Conservation (phyloP, 306 rosid species). For the Cicer chorassanicum region DNA sequence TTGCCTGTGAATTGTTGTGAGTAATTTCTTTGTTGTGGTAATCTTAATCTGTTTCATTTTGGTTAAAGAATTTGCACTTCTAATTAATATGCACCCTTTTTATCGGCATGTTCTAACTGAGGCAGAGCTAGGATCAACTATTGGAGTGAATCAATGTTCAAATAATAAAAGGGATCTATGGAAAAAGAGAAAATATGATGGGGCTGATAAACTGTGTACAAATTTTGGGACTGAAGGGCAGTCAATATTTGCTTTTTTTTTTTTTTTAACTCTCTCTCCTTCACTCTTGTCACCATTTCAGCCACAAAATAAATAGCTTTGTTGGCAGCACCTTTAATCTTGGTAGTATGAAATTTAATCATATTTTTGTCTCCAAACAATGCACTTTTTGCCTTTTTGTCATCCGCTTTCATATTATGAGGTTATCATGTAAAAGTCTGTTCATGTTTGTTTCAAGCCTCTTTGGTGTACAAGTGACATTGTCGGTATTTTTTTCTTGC, state of each 20-base stretch:
- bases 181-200: conserved; percentile 22
- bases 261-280: neutral
- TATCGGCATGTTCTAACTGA: conserved; percentile 26
- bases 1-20: conserved; percentile 73
- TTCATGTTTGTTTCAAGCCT: conserved; percentile 27
- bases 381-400: conserved; percentile 38
- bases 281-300: neutral
- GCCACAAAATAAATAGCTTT: conserved; percentile 14
- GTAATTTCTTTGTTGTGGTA: conserved; percentile 45
- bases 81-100: conserved; percentile 17
- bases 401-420: conserved; percentile 1
- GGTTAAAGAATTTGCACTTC: conserved; percentile 19
- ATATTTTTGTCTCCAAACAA: conserved; percentile 9
- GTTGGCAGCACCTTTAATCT: conserved; percentile 14
- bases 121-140: conserved; percentile 27
- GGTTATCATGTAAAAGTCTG: conserved; percentile 20
- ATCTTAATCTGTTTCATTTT: conserved; percentile 40
- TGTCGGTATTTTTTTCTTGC: conserved; percentile 40
- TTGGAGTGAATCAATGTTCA: conserved; percentile 18
- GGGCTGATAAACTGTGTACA: conserved; percentile 4
- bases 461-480: conserved; percentile 31
- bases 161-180: conserved; percentile 27
- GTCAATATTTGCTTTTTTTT: conserved; percentile 26
- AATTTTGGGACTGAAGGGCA: conserved; percentile 2
- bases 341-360: conserved; percentile 21